phyloP scores from a whole-genome alignment of 1,284 basidiomycete species.

The Wallemia mellicola region DNA sequence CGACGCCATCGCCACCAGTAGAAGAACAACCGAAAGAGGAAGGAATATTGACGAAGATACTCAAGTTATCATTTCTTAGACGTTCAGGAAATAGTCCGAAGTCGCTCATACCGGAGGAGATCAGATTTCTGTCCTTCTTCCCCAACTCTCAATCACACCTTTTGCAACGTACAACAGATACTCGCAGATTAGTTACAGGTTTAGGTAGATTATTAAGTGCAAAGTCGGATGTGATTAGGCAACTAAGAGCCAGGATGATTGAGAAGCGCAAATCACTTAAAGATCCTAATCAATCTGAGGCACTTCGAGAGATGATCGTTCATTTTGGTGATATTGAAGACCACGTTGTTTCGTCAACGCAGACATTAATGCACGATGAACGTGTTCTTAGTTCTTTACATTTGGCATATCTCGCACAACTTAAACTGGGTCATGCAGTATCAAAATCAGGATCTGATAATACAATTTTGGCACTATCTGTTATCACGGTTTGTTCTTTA shows the following conservation, averaged over 20 bases:
- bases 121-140: not conserved
- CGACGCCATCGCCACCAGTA: not conserved
- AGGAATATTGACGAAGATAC: not conserved
- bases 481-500: conserved; percentile 36
- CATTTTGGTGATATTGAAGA: conserved; percentile 87
- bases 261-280: conserved; percentile 20
- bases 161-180: conserved; percentile 43
- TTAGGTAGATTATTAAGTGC: conserved; percentile 43
- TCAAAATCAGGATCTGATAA: conserved; percentile 34
- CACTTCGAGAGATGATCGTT: conserved; percentile 34
- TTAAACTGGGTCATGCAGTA: conserved; percentile 30
- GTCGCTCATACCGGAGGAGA: not conserved
- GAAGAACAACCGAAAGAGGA: not conserved
- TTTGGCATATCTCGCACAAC: conserved; percentile 49
- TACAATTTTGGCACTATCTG: conserved; percentile 33
- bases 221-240: conserved; percentile 55
- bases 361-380: conserved; percentile 62
- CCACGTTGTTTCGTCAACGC: conserved; percentile 65
- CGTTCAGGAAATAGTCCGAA: not conserved
- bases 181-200: conserved; percentile 51
- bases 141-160: conserved; percentile 18
- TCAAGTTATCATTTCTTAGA: not conserved
- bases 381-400: conserved; percentile 63
- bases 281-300: conserved; percentile 4
- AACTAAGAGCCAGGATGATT: conserved; percentile 38